Base-by-base conservation (phyloP, 2,329 filamentous ascomycete genomes). In the Aspergillus brunneoviolaceus region DNA sequence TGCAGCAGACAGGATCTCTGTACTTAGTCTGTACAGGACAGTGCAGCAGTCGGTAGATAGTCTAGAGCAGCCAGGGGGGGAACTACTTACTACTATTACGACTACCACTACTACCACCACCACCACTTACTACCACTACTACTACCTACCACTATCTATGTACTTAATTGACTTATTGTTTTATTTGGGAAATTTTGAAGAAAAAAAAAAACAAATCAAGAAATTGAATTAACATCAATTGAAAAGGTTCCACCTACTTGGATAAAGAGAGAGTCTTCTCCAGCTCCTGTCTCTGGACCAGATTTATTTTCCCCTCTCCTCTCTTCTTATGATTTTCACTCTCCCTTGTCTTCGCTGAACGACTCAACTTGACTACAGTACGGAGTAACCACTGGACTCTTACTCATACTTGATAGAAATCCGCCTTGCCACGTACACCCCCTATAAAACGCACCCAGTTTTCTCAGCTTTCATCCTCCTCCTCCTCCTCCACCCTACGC, bases 181-280 rank as follows among this genome's bases (percentile, higher is more conserved):
- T 42, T 23, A 49, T 23, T 49, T 10, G 5, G n/a, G n/a, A 31
- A 39, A 48, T 39, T 39, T 48, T 33, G 19, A 35, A 2, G 14
- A 27, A 45, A 53, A 12, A 31, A 39, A 57, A 12, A 23, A 57
- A 57, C 47, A 25, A 52, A n/a, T 23, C 5, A 25, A 21, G 31
- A 25, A 45, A 39, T 21, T 31, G 25, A 45, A 12, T 31, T 35
- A 25, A 19, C 29, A 47, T 48, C 51, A 48, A 49, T 47, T 35
- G 23, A 53, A 60, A 49, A 35, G 42, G 57, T 53, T 53, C 57
- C 57, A 63, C 65, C 65, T 66, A 67, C 68, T 64, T 57, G 39
- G 53, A 61, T 65, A 64, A 65, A 69, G 70, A 70, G 70, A 69
- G 66, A 66, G 60, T 57, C 55, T 57, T 53, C 42, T 55, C 42